Evolutionary conservation across 2,329 filamentous ascomycete species (phyloP).

Genomic region (Coniochaeta sp.): DNA sequence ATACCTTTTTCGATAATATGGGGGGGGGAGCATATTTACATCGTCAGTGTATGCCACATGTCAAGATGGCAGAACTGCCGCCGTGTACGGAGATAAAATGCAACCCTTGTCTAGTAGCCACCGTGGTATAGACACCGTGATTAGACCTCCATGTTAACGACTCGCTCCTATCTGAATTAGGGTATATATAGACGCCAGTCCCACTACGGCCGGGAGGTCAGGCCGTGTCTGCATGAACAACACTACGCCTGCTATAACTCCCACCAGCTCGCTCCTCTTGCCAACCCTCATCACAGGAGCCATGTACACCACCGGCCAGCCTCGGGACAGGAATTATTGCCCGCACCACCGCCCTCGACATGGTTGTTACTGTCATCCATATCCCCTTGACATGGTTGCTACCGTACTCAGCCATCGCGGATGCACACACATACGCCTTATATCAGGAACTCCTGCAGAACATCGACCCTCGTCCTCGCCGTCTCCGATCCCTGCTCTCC

Average conservation of each 20-base stretch:
- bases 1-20: not conserved
- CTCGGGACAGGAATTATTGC: not conserved
- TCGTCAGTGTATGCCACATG: not conserved
- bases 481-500: slow-evolving; percentile 50
- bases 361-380: not conserved
- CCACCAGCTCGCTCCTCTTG: not conserved
- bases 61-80: too few relatives aligned
- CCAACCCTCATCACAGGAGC: not conserved
- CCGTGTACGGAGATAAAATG: too few relatives aligned
- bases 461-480: slow-evolving; percentile 50
- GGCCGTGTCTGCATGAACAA: not conserved
- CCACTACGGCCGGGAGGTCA: not conserved
- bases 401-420: not conserved
- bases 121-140: too few relatives aligned
- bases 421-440: not conserved
- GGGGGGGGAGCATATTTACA: not conserved
- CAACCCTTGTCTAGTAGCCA: too few relatives aligned
- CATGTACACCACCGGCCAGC: not conserved
- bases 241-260: not conserved
- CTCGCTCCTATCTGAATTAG: not conserved
- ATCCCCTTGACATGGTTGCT: not conserved
- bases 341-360: not conserved
- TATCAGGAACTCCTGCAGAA: slow-evolving; percentile 45
- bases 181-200: not conserved
- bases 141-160: not conserved